Evolutionary conservation across 1,284 basidiomycete species (phyloP).

Genomic region (Ganoderma resinaceum): DNA sequence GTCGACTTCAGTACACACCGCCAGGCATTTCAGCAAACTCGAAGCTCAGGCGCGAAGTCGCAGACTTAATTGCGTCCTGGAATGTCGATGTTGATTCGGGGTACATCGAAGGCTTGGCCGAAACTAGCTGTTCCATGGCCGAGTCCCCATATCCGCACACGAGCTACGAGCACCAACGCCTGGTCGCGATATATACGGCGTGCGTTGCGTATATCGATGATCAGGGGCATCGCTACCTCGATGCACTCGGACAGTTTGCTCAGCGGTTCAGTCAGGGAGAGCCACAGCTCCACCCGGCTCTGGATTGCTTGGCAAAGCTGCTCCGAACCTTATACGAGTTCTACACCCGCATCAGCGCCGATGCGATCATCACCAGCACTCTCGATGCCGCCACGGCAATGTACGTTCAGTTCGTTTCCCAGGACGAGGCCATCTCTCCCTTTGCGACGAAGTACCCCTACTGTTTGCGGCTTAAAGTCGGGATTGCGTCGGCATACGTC

Average conservation of each 20-base stretch:
- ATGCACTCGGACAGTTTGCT: conserved; percentile 17
- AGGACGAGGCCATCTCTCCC: conserved; percentile 14
- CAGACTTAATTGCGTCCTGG: conserved; percentile 22
- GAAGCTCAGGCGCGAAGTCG: conserved; percentile 11
- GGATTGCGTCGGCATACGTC: conserved; percentile 24
- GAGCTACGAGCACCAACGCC: conserved; percentile 18
- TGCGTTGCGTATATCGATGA: conserved; percentile 26
- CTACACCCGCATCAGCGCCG: conserved; percentile 20
- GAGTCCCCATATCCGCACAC: conserved; percentile 26
- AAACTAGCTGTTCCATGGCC: conserved; percentile 16
- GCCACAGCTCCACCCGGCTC: conserved; percentile 13
- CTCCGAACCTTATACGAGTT: conserved; percentile 21
- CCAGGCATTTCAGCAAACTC: conserved; percentile 11
- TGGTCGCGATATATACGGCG: conserved; percentile 24
- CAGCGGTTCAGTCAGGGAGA: conserved; percentile 15
- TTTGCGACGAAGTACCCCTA: conserved; percentile 24
- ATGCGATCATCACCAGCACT: conserved; percentile 24
- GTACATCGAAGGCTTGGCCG: conserved; percentile 6
- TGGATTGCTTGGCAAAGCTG: conserved; percentile 18
- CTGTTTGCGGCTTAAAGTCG: conserved; percentile 21
- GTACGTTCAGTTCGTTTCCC: conserved; percentile 22
- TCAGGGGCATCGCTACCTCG: conserved; percentile 17
- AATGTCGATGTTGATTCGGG: conserved; percentile 8
- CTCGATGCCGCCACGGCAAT: conserved; percentile 23
- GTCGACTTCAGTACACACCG: conserved; percentile 8